A percentile compares a stretch with the other conserved stretches of the same genome.
Conservation (phyloP, 768 basidiomycete genomes). For the Podaxis rugospora region DNA sequence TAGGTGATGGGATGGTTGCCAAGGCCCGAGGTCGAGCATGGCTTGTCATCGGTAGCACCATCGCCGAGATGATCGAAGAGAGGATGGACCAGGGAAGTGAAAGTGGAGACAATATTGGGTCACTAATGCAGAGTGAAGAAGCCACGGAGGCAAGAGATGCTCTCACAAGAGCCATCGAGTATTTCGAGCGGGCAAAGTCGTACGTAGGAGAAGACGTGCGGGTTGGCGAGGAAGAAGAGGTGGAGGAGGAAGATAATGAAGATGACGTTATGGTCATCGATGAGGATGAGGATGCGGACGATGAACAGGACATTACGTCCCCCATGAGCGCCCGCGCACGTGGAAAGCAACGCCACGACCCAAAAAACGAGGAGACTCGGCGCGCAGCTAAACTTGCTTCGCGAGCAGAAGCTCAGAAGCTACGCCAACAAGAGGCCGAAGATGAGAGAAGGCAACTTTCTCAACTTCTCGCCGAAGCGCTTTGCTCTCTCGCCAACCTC, state of each 20-base stretch:
- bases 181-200: conserved; percentile 36
- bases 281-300: conserved; percentile 4
- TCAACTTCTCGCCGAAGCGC: conserved; percentile 4
- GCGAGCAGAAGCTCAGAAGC: not conserved
- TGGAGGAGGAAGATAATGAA: conserved; percentile 9
- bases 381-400: not conserved
- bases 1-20: conserved; percentile 24
- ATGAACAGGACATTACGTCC: not conserved
- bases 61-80: conserved; percentile 52
- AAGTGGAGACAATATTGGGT: conserved; percentile 16
- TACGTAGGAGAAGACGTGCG: conserved; percentile 15
- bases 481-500: conserved; percentile 7
- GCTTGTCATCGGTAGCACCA: conserved; percentile 52
- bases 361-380: not conserved
- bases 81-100: conserved; percentile 41
- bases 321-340: conserved; percentile 6
- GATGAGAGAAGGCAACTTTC: conserved; percentile 1
- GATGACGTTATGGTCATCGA: not conserved
- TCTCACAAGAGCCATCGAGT: conserved; percentile 38
- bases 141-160: conserved; percentile 55
- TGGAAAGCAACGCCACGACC: conserved; percentile 2
- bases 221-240: conserved; percentile 8
- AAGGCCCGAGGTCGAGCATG: conserved; percentile 49
- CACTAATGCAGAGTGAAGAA: conserved; percentile 40
- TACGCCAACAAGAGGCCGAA: conserved; percentile 2